phyloP scores from a whole-genome alignment of 495 filamentous ascomycete genomes.

The Beverwykella pulmonaria region DNA sequence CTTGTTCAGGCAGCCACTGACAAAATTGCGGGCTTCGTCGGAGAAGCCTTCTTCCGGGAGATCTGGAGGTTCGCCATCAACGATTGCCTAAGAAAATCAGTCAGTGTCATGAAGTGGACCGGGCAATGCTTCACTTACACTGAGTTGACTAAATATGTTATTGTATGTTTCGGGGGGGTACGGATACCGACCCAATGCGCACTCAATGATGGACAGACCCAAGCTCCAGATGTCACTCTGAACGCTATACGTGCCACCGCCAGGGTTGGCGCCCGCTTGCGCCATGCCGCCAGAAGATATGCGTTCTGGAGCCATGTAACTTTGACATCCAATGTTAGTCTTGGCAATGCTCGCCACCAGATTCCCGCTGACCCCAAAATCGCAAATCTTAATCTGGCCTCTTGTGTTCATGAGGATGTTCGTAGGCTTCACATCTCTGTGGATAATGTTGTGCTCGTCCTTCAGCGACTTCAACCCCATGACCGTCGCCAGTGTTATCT shows the following conservation, averaged over 20 bases:
- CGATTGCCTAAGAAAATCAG: slow-evolving; percentile 72
- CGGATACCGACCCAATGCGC: slow-evolving; percentile 91
- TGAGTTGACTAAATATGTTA: slow-evolving; percentile 97
- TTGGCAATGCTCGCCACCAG: slow-evolving; percentile 96
- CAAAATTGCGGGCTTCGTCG: slow-evolving; percentile 80
- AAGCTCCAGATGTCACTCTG: slow-evolving; percentile 98
- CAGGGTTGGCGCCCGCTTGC: slow-evolving; percentile 68
- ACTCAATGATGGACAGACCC: slow-evolving; percentile 94
- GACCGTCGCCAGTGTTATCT: slow-evolving; percentile 86
- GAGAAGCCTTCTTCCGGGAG: slow-evolving; percentile 79
- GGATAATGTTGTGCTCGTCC: slow-evolving; percentile 99
- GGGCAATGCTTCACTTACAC: slow-evolving; percentile 64
- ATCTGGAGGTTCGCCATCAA: slow-evolving; percentile 89
- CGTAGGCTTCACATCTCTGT: slow-evolving; percentile 97
- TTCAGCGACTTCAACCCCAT: slow-evolving; percentile 92
- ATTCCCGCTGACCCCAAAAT: slow-evolving; percentile 97
- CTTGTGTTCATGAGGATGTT: slow-evolving; percentile 91
- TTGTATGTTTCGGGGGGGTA: slow-evolving; percentile 98
- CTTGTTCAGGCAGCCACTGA: slow-evolving; percentile 88
- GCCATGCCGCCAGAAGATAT: slow-evolving; percentile 85
- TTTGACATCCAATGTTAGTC: slow-evolving; percentile 98
- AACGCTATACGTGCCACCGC: slow-evolving; percentile 89
- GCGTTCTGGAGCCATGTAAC: slow-evolving; percentile 98
- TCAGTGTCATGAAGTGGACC: background rate
- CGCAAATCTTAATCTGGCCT: slow-evolving; percentile 96